These are phyloP conservation scores for Tetracladium marchalianum DNA, from an alignment of 495 filamentous ascomycete species.

Conservation along the genomic window DNA sequence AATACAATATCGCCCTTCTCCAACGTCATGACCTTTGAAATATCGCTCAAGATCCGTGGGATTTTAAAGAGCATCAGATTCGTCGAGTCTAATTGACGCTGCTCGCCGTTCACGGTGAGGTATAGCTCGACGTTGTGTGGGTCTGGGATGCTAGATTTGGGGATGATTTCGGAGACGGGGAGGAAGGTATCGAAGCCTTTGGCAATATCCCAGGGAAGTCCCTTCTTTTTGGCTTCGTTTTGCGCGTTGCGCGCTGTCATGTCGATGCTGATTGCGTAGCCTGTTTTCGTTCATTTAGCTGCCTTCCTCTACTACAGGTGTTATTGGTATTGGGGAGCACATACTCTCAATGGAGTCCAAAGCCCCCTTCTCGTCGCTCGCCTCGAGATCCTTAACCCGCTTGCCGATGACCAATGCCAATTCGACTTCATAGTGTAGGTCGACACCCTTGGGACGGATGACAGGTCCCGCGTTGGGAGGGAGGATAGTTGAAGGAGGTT, in stretches of 20 bases:
- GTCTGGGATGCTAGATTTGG: slow-evolving; percentile 68
- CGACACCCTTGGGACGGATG: slow-evolving; percentile 68
- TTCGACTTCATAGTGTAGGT: slow-evolving; percentile 92
- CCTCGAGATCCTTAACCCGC: slow-evolving; percentile 61
- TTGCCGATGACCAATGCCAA: slow-evolving; percentile 81
- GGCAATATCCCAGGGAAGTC: slow-evolving; percentile 88
- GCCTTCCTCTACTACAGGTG: not conserved
- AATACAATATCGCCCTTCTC: slow-evolving; percentile 86
- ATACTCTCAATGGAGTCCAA: slow-evolving; percentile 52
- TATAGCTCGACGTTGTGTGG: slow-evolving; percentile 82
- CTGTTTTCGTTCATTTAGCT: slow-evolving; percentile 26
- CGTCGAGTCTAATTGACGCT: slow-evolving; percentile 75
- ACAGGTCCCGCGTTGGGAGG: slow-evolving; percentile 71
- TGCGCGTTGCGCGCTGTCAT: slow-evolving; percentile 92
- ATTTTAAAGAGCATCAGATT: slow-evolving; percentile 87
- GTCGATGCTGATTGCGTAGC: slow-evolving; percentile 79
- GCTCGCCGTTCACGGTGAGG: slow-evolving; percentile 64
- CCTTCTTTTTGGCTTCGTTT: slow-evolving; percentile 92
- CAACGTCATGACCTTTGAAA: slow-evolving; percentile 87
- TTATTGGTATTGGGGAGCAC: slow-evolving; percentile 3
- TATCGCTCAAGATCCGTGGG: slow-evolving; percentile 78
- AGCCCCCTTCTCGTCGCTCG: slow-evolving; percentile 49
- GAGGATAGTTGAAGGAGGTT: slow-evolving; percentile 77
- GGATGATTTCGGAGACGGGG: slow-evolving; percentile 69
- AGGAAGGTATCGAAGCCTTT: slow-evolving; percentile 98